A percentile compares a stretch with the other conserved stretches of the same genome.
These are phyloP conservation scores for Candida sp. DNA, from an alignment of 1,139 yeast genomes.

Conservation along the genomic window DNA sequence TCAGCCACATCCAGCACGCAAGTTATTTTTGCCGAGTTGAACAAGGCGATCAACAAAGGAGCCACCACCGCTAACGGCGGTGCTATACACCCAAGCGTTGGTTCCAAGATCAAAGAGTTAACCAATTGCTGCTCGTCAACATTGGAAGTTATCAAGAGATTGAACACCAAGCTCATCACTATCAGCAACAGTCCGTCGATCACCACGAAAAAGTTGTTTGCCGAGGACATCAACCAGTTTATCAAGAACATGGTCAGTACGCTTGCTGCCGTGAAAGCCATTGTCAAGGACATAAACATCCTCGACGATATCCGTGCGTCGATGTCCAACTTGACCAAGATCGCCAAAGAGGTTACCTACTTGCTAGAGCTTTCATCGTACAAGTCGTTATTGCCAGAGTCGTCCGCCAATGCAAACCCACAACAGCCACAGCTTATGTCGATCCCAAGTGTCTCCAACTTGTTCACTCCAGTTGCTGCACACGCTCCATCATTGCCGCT, in stretches of 20 bases:
- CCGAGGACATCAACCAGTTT: constrained; percentile 88
- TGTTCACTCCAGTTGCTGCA: constrained; percentile 37
- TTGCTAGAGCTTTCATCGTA: constrained; percentile 63
- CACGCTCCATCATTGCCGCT: constrained; percentile 26
- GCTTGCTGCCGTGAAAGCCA: constrained; percentile 79
- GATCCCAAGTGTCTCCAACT: constrained; percentile 25
- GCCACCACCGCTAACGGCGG: constrained; percentile 44
- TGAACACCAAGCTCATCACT: constrained; percentile 59
- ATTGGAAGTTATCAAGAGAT: constrained; percentile 76
- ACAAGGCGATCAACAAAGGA: constrained; percentile 74
- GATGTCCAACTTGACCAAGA: constrained; percentile 80
- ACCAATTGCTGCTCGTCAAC: constrained; percentile 81
- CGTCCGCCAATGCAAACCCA: constrained; percentile 8
- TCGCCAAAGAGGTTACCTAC: constrained; percentile 90
- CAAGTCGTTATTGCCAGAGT: constrained; percentile 35
- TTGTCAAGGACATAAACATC: constrained; percentile 82
- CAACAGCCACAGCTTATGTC: constrained; percentile 10
- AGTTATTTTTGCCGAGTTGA: constrained; percentile 77
- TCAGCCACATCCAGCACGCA: constrained; percentile 81
- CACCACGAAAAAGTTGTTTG: constrained; percentile 68
- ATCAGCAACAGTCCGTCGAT: constrained; percentile 54
- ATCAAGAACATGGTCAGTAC: constrained; percentile 84
- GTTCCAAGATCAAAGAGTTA: constrained; percentile 74
- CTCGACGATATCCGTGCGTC: constrained; percentile 82
- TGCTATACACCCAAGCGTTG: constrained; percentile 38